These are phyloP conservation scores for Salix suchowensis DNA, from an alignment of 345 rosid species.

Conservation along the genomic window DNA sequence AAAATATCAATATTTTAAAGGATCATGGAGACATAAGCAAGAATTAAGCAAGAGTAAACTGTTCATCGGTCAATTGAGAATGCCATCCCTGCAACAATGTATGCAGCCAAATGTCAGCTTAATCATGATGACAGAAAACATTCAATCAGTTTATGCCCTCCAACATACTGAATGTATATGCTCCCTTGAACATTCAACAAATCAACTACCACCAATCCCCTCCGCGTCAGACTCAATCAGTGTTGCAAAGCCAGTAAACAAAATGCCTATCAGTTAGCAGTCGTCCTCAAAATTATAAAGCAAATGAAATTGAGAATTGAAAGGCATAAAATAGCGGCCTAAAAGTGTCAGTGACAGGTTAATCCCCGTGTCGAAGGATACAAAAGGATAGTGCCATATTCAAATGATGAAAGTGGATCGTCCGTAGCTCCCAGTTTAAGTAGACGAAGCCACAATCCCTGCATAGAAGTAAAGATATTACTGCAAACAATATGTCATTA, in stretches of 20 bases:
- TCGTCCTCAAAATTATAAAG: not conserved
- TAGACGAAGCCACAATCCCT: slow-evolving; percentile 98
- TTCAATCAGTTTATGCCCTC: slow-evolving; percentile 13
- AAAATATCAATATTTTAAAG: no score
- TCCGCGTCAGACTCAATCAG: slow-evolving; percentile 98
- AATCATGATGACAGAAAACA: slow-evolving; percentile 7
- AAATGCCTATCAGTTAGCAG: slow-evolving; percentile 13
- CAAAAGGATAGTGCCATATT: slow-evolving; percentile 93
- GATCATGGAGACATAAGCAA: no score
- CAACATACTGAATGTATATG: slow-evolving; percentile 76
- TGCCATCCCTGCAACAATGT: slow-evolving; percentile 76
- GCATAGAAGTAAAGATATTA: not conserved
- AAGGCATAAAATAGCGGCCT: slow-evolving; percentile 8
- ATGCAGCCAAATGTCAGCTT: slow-evolving; percentile 33
- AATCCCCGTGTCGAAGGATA: slow-evolving; percentile 30
- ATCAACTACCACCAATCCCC: slow-evolving; percentile 99
- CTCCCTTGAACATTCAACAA: slow-evolving; percentile 95
- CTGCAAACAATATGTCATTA: not conserved
- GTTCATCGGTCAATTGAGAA: slow-evolving; percentile 81
- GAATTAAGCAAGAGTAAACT: slow-evolving; percentile 43
- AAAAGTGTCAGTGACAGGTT: slow-evolving; percentile 3
- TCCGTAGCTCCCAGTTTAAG: slow-evolving; percentile 80
- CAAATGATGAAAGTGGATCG: slow-evolving; percentile 99
- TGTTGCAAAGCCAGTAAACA: slow-evolving; percentile 51
- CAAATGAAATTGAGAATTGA: slow-evolving; percentile 14